Base-by-base conservation (phyloP, 805 yeast species). In the Cyberlindnera petersonii region DNA sequence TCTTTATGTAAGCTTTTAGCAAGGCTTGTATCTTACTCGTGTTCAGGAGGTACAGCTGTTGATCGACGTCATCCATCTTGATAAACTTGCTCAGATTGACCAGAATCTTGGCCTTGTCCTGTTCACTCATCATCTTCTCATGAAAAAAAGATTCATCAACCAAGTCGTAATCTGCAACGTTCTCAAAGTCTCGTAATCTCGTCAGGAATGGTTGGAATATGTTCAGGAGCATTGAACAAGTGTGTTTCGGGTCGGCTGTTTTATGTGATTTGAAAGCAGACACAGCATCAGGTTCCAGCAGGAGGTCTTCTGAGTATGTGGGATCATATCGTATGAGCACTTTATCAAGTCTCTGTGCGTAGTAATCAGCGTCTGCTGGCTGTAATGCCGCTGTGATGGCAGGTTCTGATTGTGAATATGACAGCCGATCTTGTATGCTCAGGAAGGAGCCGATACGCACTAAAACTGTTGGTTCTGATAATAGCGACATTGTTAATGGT, bases 101-200 rank as follows among this genome's bases (percentile, higher is more conserved):
- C 31, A 56, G 14, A 6, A 53, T 47, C 16, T 31, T 40, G 16
- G 59, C 56, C 35, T 46, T 52, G 19, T 53, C 58, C 35, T 52
- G 56, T 3, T 52, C 49, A 4, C 54, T 42, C 16, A 49, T 37
- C 29, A 39, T 33, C 18, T n/a, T 17, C 13, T 29, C 44, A 1
- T 33, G 39, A 15, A 52, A 52, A 33, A 53, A 36, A 11, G n/a
- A n/a, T n/a, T 18, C 29, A 14, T 48, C 51, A 31, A 47, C 43
- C 16, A 46, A 50, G 17, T 42, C 40, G 13, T 37, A 39, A 1
- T 41, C 45, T 1, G 27, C 34, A 3, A 32, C 13, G 8, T 20
- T 16, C 3, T 37, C 37, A 9, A 35, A n/a, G 6, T 22, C 33
- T 8, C 39, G 33, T n/a, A 54, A 24, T 19, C 29, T 43, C 8